Evolutionary conservation across 768 basidiomycete genomes (phyloP), one percentile per base, ranked within the genome.

Genomic region (Mycena pura): DNA sequence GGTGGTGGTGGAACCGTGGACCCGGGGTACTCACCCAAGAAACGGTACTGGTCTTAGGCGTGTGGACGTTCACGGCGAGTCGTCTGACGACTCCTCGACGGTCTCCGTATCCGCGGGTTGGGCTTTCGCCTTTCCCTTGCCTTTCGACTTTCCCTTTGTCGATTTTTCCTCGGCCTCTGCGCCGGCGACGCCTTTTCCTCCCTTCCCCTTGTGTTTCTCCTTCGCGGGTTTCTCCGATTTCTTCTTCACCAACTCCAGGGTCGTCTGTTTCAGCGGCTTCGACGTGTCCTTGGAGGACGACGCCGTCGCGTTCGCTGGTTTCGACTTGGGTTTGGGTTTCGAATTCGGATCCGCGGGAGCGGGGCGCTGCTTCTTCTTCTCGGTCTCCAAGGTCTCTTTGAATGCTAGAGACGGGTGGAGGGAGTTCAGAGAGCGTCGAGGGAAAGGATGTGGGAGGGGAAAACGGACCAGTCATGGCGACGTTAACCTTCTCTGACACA

Each of bases 1-100:
- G 48, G 11, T 45, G 54, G 54, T 34, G 44, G 17, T 55, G 54
- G 29, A 55, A 46, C 44, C 54, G 54, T 36, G 43, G 54, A 28
- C 54, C 31, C 0, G 32, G 24, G n/a, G 32, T 34, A 25, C 41
- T 45, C 48, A 58, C 56, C 44, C 43, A 39, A n/a, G 36, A 36
- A 31, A n/a, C n/a, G 14, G 29, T 43, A n/a, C 3, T 21, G 24
- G 47, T 32, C 10, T 51, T 9, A 25, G 32, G 44, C 15, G 32
- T 27, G 44, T 11, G 44, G 29, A 22, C 7, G 22, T 13, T 28
- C 21, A 2, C 15, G n/a, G n/a, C 21, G 43, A 19, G 1, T 55
- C 31, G 44, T 55, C 44, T 1, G 2, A 3, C 4, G 44, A 55
- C 40, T 36, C 24, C 9, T 40, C 39, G 54, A 14, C 7, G 9